Percentiles rank a stretch among this genome's conserved stretches.
Evolutionary conservation across 129 eudicot genomes (phyloP).

Genomic region (Saussurea involucrata): DNA sequence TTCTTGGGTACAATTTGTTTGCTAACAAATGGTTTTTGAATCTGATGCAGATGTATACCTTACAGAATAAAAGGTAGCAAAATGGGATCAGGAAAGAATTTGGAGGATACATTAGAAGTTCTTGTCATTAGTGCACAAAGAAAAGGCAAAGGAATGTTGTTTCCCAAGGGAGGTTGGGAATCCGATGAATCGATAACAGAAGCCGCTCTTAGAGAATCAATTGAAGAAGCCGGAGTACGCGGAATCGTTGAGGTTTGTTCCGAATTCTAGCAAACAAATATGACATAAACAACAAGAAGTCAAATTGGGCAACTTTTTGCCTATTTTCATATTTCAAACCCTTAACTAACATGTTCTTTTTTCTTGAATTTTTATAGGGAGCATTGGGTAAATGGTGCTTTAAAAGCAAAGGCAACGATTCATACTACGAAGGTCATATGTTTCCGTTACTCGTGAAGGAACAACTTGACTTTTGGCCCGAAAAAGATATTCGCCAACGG

Average conservation of each 20-base stretch:
- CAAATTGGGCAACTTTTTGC: slow-evolving; percentile 16
- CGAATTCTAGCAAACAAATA: slow-evolving; percentile 6
- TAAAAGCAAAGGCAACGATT: slow-evolving; percentile 48
- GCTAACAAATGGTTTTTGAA: slow-evolving; percentile 8
- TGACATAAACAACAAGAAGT: slow-evolving; percentile 8
- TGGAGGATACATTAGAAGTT: slow-evolving; percentile 59
- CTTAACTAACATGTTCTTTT: not conserved
- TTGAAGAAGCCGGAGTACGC: slow-evolving; percentile 81
- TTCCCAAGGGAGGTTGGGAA: slow-evolving; percentile 96
- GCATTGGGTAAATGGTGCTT: slow-evolving; percentile 52
- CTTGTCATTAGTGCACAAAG: slow-evolving; percentile 71
- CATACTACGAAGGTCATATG: slow-evolving; percentile 59
- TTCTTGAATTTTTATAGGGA: slow-evolving; percentile 4
- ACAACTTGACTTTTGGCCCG: slow-evolving; percentile 75
- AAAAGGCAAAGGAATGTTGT: slow-evolving; percentile 83
- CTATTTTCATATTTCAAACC: not conserved
- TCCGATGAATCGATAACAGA: slow-evolving; percentile 54
- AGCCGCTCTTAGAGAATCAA: slow-evolving; percentile 64
- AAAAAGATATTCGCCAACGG: slow-evolving; percentile 65
- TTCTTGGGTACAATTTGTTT: slow-evolving; percentile 1
- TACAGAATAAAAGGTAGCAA: slow-evolving; percentile 44
- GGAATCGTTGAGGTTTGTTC: slow-evolving; percentile 73
- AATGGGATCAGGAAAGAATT: slow-evolving; percentile 21
- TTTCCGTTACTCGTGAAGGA: slow-evolving; percentile 66
- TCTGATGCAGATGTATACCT: slow-evolving; percentile 68